Evolutionary conservation across 2,329 filamentous ascomycete genomes (phyloP), one percentile per base, ranked within the genome.

Genomic region (Amylocarpus encephaloides): DNA sequence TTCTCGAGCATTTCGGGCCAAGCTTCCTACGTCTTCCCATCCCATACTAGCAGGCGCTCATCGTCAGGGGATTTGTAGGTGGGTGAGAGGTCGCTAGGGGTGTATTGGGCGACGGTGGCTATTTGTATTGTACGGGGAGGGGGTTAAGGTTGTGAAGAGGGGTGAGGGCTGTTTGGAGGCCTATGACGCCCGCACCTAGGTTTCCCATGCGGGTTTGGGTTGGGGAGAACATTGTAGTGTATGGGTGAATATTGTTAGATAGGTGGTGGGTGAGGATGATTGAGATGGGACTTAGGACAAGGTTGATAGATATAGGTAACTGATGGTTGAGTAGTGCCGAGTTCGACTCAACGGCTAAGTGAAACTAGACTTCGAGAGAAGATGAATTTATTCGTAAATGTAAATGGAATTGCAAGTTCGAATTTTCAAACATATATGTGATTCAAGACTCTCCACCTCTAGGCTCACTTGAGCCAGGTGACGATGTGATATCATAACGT

Each of bases 141-240:
- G 62, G 34, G 70, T 65, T 4, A 70, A 66, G 3, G 72, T 61
- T 32, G 71, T 66, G 6, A 70, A 66, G 5, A 75, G 63, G 63
- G 26, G 64, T 63, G n/a, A 73, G 55, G 3, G 73, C 68, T 12
- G 68, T 71, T 53, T 73, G 72, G 2, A 76, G 67, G 15, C 71
- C 73, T 10, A 70, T 70, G 4, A 76, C 67, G 1, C 73, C 73
- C 5, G 71, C 73, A n/a, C 73, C 59, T 4, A 61, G 56, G 48
- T 61, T 54, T 26, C 55, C 32, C 15, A 62, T 58, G 7, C 58
- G 49, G 32, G 15, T 16, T 43, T 34, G 26, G 15, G 13, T 16
- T 29, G 34, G 36, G 3, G 34, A 12, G 10, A n/a, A 12, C 19
- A 38, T 40, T 47, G 16, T 32, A 19, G 30, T 26, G 34, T 16